phyloP scores from a whole-genome alignment of 148 eudicot species.

The Camellia japonica region DNA sequence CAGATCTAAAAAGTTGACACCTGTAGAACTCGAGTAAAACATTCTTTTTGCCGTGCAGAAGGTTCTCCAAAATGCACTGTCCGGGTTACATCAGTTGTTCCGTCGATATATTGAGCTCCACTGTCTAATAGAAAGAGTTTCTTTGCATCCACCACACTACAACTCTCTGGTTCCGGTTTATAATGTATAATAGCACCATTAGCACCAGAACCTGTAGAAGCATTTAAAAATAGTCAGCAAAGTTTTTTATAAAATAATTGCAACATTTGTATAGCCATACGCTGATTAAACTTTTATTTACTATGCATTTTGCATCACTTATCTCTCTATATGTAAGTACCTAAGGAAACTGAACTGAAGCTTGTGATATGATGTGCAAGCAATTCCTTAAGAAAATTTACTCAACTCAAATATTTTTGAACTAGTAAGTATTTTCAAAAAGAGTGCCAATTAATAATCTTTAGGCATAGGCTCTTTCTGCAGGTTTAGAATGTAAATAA shows the following conservation, averaged over 20 bases:
- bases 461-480: background rate
- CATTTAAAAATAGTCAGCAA: slow-evolving; percentile 10
- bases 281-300: background rate
- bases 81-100: slow-evolving; percentile 96
- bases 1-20: slow-evolving; percentile 27
- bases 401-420: background rate
- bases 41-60: slow-evolving; percentile 76
- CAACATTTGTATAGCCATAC: background rate
- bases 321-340: background rate
- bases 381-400: background rate
- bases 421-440: background rate
- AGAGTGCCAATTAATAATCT: background rate
- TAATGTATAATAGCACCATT: slow-evolving; percentile 99
- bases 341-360: background rate
- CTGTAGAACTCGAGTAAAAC: slow-evolving; percentile 95
- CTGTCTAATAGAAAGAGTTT: slow-evolving; percentile 86
- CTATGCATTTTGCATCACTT: background rate
- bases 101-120: slow-evolving; percentile 97
- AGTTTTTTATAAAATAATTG: background rate
- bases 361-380: background rate
- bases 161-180: slow-evolving; percentile 78
- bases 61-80: slow-evolving; percentile 98
- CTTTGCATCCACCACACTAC: slow-evolving; percentile 66
- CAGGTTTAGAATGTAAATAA: too few relatives aligned
- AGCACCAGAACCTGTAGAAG: slow-evolving; percentile 73